Evolutionary conservation across 495 filamentous ascomycete species (phyloP).

Genomic region (Tetracladium setigerum): DNA sequence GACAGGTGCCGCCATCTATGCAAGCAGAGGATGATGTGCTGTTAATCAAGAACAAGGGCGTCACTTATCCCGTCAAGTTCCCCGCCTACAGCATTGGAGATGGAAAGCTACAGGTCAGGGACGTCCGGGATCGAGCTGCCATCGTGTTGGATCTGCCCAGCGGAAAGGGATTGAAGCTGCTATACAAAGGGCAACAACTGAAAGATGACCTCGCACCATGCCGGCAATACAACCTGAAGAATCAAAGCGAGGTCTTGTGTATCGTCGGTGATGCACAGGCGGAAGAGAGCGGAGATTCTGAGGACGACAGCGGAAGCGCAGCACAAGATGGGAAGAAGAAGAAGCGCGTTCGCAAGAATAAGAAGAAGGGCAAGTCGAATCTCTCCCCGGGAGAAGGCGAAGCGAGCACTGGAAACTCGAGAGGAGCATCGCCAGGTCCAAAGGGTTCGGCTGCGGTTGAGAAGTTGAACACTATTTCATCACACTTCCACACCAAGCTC

Average conservation of each 20-base stretch:
- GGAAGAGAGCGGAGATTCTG: constrained; percentile 19
- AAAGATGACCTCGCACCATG: constrained; percentile 58
- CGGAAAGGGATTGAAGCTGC: constrained; percentile 58
- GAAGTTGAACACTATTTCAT: constrained; percentile 62
- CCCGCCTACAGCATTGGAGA: constrained; percentile 76
- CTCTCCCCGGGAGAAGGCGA: constrained; percentile 16
- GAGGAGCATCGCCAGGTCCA: constrained; percentile 27
- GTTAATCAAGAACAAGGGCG: constrained; percentile 61
- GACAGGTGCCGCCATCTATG: constrained; percentile 23
- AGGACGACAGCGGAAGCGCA: constrained; percentile 29
- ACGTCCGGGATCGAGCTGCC: constrained; percentile 58
- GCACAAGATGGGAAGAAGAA: constrained; percentile 30
- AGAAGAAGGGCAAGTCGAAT: constrained; percentile 23
- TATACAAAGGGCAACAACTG: constrained; percentile 76
- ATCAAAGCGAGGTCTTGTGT: constrained; percentile 68
- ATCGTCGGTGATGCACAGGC: constrained; percentile 41
- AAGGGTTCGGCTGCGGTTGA: constrained; percentile 52
- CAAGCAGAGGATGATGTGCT: constrained; percentile 67
- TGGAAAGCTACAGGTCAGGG: constrained; percentile 59
- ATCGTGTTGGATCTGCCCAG: constrained; percentile 52
- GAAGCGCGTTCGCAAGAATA: constrained; percentile 34
- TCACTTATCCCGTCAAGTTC: constrained; percentile 71
- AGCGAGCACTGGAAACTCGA: constrained; percentile 14
- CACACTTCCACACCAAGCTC: constrained; percentile 58
- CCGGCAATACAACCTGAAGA: constrained; percentile 68